A percentile compares a stretch with the other conserved stretches of the same genome.
Evolutionary conservation across 1,284 basidiomycete genomes (phyloP).

Genomic region (Inonotus hispidus): DNA sequence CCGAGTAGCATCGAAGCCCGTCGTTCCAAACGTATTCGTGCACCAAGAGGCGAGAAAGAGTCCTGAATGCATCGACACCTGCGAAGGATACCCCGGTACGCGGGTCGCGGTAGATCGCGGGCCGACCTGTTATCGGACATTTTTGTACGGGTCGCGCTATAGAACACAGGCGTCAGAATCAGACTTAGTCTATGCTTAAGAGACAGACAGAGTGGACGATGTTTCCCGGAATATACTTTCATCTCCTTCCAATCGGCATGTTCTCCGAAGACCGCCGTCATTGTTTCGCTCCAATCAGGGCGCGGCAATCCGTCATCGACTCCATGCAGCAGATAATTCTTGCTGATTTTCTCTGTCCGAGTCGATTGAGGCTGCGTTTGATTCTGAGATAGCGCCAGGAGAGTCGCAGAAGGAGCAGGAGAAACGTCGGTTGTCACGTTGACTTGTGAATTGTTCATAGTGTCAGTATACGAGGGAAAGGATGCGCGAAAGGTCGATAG

Average conservation of each 20-base stretch:
- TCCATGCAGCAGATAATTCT: slow-evolving; percentile 65
- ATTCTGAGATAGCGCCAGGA: slow-evolving; percentile 18
- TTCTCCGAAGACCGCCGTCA: slow-evolving; percentile 72
- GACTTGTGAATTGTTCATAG: neutral
- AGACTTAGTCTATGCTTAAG: neutral
- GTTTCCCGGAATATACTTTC: slow-evolving; percentile 54
- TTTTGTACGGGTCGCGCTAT: slow-evolving; percentile 54
- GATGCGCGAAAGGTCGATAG: neutral
- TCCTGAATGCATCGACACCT: slow-evolving; percentile 56
- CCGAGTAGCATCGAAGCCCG: slow-evolving; percentile 46
- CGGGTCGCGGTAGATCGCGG: slow-evolving; percentile 70
- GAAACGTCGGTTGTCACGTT: neutral
- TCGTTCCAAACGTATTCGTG: slow-evolving; percentile 66
- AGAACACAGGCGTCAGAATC: neutral
- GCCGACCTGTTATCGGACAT: slow-evolving; percentile 61
- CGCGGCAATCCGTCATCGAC: slow-evolving; percentile 38
- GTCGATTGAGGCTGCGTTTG: slow-evolving; percentile 22
- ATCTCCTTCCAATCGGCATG: slow-evolving; percentile 67
- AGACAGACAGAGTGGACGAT: slow-evolving; percentile 52
- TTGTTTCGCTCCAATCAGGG: slow-evolving; percentile 64
- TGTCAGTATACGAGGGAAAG: neutral
- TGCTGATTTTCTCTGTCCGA: slow-evolving; percentile 43
- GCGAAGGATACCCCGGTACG: slow-evolving; percentile 74
- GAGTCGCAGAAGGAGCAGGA: slow-evolving; percentile 8
- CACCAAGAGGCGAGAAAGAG: slow-evolving; percentile 50